Evolutionary conservation across 2,329 filamentous ascomycete species (phyloP).

Genomic region (Chalaropsis ovoidea): DNA sequence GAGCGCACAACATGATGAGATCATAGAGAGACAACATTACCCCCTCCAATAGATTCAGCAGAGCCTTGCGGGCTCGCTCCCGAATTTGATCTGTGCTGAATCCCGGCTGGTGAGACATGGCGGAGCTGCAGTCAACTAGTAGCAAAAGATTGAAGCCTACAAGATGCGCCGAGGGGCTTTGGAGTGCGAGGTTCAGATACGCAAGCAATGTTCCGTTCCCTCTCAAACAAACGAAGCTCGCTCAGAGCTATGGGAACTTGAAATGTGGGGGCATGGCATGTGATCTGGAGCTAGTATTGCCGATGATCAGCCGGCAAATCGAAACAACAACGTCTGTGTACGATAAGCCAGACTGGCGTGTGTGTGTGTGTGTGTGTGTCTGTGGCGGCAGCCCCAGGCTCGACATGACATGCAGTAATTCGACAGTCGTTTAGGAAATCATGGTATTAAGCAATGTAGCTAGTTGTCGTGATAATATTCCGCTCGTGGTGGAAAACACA

Average conservation of each 20-base stretch:
- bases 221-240: background rate
- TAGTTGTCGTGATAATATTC: background rate
- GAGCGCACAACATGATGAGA: background rate
- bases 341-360: background rate
- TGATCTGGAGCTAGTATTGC: background rate
- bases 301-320: background rate
- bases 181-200: background rate
- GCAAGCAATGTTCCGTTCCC: no score
- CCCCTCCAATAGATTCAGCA: slow-evolving; percentile 83
- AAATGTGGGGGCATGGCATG: slow-evolving; percentile 7
- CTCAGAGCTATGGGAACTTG: background rate
- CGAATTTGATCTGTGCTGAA: slow-evolving; percentile 68
- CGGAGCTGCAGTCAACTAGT: slow-evolving; percentile 30
- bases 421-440: background rate
- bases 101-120: slow-evolving; percentile 58
- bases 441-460: background rate
- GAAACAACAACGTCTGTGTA: background rate
- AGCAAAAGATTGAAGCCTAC: background rate
- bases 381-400: no score
- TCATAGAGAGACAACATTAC: slow-evolving; percentile 48
- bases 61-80: slow-evolving; percentile 74
- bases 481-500: background rate
- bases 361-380: no score
- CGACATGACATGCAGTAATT: background rate
- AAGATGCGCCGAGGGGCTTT: background rate